These are phyloP conservation scores for Cylindricascospora bacillispora DNA, from an alignment of 1,139 yeast species.

Conservation along the genomic window DNA sequence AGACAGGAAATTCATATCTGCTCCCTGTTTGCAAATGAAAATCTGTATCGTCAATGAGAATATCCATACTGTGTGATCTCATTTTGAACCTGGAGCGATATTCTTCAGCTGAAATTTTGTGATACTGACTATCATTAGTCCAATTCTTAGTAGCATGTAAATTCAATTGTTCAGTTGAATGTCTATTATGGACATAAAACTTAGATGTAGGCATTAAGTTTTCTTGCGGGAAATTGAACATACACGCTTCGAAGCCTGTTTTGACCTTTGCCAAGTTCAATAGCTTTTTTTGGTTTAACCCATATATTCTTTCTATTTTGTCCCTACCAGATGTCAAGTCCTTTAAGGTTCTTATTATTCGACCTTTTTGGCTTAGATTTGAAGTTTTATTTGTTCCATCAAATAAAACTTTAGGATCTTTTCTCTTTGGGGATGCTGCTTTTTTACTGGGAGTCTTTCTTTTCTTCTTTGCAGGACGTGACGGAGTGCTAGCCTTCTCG, in stretches of 20 bases:
- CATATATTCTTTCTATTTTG: constrained; percentile 27
- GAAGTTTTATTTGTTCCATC: too few species aligned
- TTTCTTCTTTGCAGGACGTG: constrained; percentile 1
- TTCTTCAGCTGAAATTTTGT: constrained; percentile 8
- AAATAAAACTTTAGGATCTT: not conserved
- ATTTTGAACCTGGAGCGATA: constrained; percentile 9
- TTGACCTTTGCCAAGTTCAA: constrained; percentile 26
- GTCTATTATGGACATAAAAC: constrained; percentile 9
- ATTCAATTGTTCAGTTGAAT: constrained; percentile 5
- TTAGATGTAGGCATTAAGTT: constrained; percentile 10
- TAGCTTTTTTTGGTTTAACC: constrained; percentile 25
- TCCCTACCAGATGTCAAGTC: constrained; percentile 29
- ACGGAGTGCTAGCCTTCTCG: not conserved
- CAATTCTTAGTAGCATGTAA: constrained; percentile 11
- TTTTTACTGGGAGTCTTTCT: constrained; percentile 4
- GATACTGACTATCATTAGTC: constrained; percentile 12
- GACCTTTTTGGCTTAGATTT: constrained; percentile 12
- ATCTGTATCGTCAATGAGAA: constrained; percentile 14
- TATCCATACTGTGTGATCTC: constrained; percentile 8
- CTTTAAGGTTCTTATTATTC: constrained; percentile 20
- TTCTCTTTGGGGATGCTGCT: constrained; percentile 1
- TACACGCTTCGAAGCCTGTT: constrained; percentile 26
- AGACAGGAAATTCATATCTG: constrained; percentile 20
- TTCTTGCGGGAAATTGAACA: constrained; percentile 22
- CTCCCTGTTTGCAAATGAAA: constrained; percentile 10